These are phyloP conservation scores for Fusarium tjaetaba DNA, from an alignment of 2,329 filamentous ascomycete genomes.

Conservation along the genomic window DNA sequence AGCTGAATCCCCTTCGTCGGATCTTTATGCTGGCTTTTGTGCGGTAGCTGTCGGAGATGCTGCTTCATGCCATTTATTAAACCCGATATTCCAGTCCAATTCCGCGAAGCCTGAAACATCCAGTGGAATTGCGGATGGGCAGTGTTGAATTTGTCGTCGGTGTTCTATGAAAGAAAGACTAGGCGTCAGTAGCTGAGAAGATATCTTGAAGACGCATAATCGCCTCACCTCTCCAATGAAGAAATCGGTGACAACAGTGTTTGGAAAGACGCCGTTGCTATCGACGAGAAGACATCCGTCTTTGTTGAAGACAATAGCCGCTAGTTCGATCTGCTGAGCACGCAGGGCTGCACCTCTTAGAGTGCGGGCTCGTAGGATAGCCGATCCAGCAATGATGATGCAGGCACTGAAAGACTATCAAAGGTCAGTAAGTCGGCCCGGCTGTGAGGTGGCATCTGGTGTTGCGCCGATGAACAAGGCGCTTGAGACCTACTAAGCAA, in stretches of 20 bases:
- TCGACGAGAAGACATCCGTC: conserved; percentile 76
- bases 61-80: conserved; percentile 77
- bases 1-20: conserved; percentile 51
- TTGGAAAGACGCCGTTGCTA: conserved; percentile 74
- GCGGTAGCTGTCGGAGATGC: conserved; percentile 67
- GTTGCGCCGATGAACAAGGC: too few species aligned
- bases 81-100: conserved; percentile 76
- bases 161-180: conserved; percentile 44
- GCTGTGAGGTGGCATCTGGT: too few species aligned
- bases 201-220: neutral
- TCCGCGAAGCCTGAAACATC: conserved; percentile 83
- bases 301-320: conserved; percentile 72
- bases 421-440: too few species aligned
- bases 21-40: conserved; percentile 28
- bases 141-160: conserved; percentile 78
- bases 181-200: neutral
- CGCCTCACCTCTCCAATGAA: conserved; percentile 70
- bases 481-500: conserved; percentile 58
- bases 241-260: conserved; percentile 80
- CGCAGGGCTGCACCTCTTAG: conserved; percentile 64
- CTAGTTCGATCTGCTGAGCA: conserved; percentile 69
- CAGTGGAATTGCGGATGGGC: conserved; percentile 85
- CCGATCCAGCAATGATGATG: conserved; percentile 65
- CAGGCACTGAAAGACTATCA: conserved; percentile 69
- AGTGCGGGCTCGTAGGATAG: conserved; percentile 63